Evolutionary conservation across 2,329 filamentous ascomycete species (phyloP).

Genomic region (Trichoderma semiorbis): DNA sequence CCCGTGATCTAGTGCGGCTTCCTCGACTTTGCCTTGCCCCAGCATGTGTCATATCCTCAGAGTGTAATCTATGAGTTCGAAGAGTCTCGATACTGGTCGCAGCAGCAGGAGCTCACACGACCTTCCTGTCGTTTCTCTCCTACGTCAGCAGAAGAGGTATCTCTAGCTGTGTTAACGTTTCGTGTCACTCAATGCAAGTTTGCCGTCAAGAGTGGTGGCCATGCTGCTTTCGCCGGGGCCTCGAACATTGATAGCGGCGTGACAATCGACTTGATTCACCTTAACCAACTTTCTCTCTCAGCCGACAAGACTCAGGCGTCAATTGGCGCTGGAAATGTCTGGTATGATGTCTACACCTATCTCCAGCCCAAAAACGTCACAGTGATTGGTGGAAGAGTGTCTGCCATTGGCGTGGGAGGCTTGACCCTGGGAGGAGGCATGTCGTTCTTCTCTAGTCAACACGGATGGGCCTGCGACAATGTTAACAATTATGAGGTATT

Average conservation of each 20-base stretch:
- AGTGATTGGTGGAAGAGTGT: constrained; percentile 39
- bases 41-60: constrained; percentile 20
- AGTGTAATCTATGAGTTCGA: constrained; percentile 21
- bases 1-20: constrained; percentile 22
- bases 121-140: constrained; percentile 29
- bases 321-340: constrained; percentile 39
- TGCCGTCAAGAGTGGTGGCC: constrained; percentile 45
- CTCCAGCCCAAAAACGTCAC: constrained; percentile 32
- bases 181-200: constrained; percentile 27
- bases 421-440: constrained; percentile 22
- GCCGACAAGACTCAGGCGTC: constrained; percentile 29
- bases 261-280: constrained; percentile 34
- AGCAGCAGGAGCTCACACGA: constrained; percentile 23
- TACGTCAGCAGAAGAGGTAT: constrained; percentile 26
- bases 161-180: constrained; percentile 26
- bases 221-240: constrained; percentile 39
- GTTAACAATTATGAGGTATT: constrained; percentile 5
- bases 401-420: constrained; percentile 36
- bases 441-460: constrained; percentile 18
- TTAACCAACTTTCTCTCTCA: constrained; percentile 34
- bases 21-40: constrained; percentile 20
- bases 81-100: constrained; percentile 25
- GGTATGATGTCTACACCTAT: constrained; percentile 37
- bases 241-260: constrained; percentile 37
- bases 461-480: constrained; percentile 20